Percentiles rank a stretch among this genome's conserved stretches.
Evolutionary conservation across 306 rosid species (phyloP).

Genomic region (Prunus campanulata): DNA sequence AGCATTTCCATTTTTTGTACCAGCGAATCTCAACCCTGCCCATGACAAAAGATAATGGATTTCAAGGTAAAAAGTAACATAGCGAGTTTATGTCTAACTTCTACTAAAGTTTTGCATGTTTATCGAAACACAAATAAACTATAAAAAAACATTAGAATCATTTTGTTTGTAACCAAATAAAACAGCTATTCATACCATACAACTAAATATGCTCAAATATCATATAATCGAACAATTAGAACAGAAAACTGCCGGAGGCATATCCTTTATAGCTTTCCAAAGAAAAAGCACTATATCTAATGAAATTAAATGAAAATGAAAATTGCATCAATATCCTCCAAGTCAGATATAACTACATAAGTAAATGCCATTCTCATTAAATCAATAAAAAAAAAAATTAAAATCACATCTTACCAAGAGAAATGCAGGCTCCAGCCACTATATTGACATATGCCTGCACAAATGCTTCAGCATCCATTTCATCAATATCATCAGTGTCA

Average conservation of each 20-base stretch:
- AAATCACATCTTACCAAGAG: conserved; percentile 63
- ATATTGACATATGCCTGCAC: conserved; percentile 92
- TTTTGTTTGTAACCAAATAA: background rate
- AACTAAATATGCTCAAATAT: background rate
- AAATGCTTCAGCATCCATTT: conserved; percentile 84
- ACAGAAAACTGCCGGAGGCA: background rate
- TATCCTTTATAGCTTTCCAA: background rate
- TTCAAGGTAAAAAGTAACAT: conserved; percentile 21
- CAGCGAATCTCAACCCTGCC: conserved; percentile 89
- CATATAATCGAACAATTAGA: background rate
- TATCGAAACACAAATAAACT: background rate
- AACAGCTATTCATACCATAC: background rate
- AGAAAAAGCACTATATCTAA: background rate
- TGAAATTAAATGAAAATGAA: background rate
- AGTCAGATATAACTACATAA: background rate
- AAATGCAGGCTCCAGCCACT: conserved; percentile 90
- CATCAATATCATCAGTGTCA: conserved; percentile 66
- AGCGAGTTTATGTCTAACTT: background rate
- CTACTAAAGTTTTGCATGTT: background rate
- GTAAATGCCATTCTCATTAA: background rate
- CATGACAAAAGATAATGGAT: conserved; percentile 18
- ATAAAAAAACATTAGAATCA: background rate
- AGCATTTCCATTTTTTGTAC: conserved; percentile 78
- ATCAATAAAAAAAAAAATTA: background rate
- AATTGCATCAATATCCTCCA: background rate